Base-by-base conservation (phyloP, 1,284 basidiomycete genomes). In the Exobasidium rhododendri region DNA sequence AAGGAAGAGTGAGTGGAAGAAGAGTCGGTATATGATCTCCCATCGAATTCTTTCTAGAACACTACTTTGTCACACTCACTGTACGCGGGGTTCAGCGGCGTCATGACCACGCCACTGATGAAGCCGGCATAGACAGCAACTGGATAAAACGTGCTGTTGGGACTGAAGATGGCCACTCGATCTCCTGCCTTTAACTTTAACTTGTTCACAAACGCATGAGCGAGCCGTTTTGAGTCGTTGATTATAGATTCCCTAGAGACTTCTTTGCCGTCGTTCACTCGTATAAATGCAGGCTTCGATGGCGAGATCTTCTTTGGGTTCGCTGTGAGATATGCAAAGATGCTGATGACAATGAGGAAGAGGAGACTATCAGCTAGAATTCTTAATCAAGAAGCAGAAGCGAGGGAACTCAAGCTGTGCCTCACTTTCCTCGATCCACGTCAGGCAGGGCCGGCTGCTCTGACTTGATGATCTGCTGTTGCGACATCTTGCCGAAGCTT, bases 81-180 rank as follows among this genome's bases (percentile, higher is more conserved):
- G 28, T 78, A 78, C 2, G 68, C 69, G 10, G 75, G 70, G 50
- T 74, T 78, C 45, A 74, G 54, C 4, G 76, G 73, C 1, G 73
- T 72, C 4, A 71, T 58, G 24, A 70, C 68, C 2, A 72, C 63
- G 50, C 69, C 69, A 11, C 67, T 69, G 28, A 62, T 64, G 24
- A 74, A 59, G 29, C 69, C 72, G 4, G 75, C 76, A 13, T 70
- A 66, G 2, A 75, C 64, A 30, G 62, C 47, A 44, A 59, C 44
- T 14, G 73, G 71, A 43, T 76, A 78, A 1, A 65, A 61, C 20
- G 70, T 74, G 54, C 66, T 71, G 64, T 78, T 78, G 46, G 73
- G 75, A n/a, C 70, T 71, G 26, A 78, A 64, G 54, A 78, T 65
- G 32, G 65, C 76, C 30, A 78, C 58, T 29, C 75, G 64, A 10